Evolutionary conservation across 78 protist genomes (phyloP), one percentile per base, ranked within the genome.

Genomic region (Dictyostelium citrinum): DNA sequence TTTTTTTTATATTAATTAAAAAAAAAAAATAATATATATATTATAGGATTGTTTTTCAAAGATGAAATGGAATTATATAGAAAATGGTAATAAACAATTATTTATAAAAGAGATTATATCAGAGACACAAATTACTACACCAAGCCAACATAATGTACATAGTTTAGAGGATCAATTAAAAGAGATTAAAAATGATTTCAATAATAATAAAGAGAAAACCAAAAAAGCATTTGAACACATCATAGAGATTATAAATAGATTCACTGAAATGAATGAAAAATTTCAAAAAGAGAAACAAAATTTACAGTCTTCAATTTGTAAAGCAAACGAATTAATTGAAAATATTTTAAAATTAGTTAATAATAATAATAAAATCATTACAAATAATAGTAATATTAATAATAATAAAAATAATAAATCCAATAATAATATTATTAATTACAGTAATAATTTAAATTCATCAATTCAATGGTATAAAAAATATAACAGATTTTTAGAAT

Each of bases 21-120:
- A 49, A 49, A 49, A 49, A 49, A 27, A n/a, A 20, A 20, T 31
- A 17, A 20, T 31, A 3, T 33, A 17, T 35, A 43, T 10, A n/a
- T n/a, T n/a, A n/a, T 43, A 83, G 92, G 93, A 88, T 27, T 78
- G 85, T 37, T 88, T 88, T 88, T 39, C 72, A 68, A 72, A 76
- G 35, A 68, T 88, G 79, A 88, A 88, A 67, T 88, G 71, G 37
- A 88, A 78, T 88, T 88, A 33, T 88, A 78, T 46, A 41, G 93
- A 88, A 35, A 78, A 64, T 61, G 93, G 85, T 29, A 67, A 61
- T 79, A 88, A 88, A 68, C 78, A 88, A 68, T 10, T n/a, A 46
- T 88, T 88, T 78, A 78, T 88, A n/a, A 71, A 88, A 78, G 58
- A 70, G 10, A 88, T 88, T 14, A 39, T 24, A 67, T 33, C 11